Conservation (phyloP, 495 filamentous ascomycete species). For the Hamigera avellanea region DNA sequence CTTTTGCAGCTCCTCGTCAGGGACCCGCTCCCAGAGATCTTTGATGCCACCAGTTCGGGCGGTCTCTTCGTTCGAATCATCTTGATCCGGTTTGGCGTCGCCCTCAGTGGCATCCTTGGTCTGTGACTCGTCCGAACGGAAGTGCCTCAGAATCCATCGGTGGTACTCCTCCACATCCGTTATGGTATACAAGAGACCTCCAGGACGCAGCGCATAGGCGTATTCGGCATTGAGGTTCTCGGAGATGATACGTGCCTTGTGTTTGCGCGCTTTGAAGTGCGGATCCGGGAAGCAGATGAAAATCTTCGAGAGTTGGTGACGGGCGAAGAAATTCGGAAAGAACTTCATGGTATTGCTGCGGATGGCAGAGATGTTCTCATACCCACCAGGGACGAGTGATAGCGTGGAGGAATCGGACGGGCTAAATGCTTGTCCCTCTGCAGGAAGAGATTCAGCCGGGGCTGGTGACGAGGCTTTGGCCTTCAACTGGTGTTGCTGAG, state of each 20-base stretch:
- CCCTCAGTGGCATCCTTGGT: constrained; percentile 5
- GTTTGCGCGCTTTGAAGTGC: constrained; percentile 95
- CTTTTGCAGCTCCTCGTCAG: constrained; percentile 51
- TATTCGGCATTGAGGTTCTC: constrained; percentile 82
- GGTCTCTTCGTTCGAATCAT: constrained; percentile 13
- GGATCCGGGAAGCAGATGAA: constrained; percentile 98
- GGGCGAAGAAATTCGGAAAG: constrained; percentile 85
- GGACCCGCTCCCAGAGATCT: constrained; percentile 40
- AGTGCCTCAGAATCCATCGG: constrained; percentile 82
- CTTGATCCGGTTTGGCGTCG: constrained; percentile 2
- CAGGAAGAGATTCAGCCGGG: constrained; percentile 3
- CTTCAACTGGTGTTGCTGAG: constrained; percentile 44
- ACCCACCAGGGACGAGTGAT: constrained; percentile 31
- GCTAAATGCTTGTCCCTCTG: neutral
- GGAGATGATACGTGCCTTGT: constrained; percentile 92
- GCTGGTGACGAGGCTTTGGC: constrained; percentile 4
- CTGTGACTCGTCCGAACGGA: constrained; percentile 30
- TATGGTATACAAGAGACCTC: constrained; percentile 86
- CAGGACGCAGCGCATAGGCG: constrained; percentile 73
- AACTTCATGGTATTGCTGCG: constrained; percentile 98
- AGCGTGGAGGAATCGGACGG: neutral
- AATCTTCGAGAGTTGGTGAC: constrained; percentile 64
- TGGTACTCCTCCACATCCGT: constrained; percentile 94
- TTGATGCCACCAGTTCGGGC: constrained; percentile 30
- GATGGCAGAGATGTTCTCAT: constrained; percentile 77